A percentile compares a stretch with the other conserved stretches of the same genome.
phyloP scores from a whole-genome alignment of 169 alveolate species.

The Miamiensis avidus region DNA sequence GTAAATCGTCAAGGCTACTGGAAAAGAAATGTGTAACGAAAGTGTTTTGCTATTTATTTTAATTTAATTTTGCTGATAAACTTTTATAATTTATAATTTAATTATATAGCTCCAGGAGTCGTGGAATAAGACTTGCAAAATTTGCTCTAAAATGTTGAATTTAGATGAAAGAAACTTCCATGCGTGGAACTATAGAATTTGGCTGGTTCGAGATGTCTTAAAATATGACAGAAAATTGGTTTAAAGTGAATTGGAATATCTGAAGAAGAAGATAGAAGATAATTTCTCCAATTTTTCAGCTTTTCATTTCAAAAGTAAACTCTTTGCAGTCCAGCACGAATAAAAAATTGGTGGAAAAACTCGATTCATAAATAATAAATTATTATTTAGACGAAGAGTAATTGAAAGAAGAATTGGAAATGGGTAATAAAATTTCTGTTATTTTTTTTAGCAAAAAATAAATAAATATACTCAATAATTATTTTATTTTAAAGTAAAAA shows the following conservation, averaged over 20 bases:
- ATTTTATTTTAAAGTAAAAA: conserved; percentile 10
- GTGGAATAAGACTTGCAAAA: conserved; percentile 23
- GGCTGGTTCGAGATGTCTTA: conserved; percentile 21
- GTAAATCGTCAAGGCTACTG: neutral
- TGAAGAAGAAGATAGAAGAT: conserved; percentile 34
- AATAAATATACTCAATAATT: too few species aligned
- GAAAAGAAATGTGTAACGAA: neutral
- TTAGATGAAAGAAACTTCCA: conserved; percentile 49
- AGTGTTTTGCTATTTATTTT: neutral
- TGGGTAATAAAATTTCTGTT: neutral
- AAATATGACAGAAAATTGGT: neutral
- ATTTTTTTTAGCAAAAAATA: too few species aligned
- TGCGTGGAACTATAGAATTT: conserved; percentile 50
- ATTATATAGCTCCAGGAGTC: conserved; percentile 7
- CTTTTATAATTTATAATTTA: neutral
- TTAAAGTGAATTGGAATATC: conserved; percentile 29
- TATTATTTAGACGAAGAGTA: neutral
- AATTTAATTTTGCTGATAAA: too few species aligned
- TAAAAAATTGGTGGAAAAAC: neutral
- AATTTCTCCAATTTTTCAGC: conserved; percentile 46
- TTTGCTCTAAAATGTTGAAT: conserved; percentile 38
- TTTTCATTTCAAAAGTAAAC: conserved; percentile 40
- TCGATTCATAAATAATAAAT: too few species aligned
- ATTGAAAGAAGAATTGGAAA: conserved; percentile 25
- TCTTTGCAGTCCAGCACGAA: conserved; percentile 2